These are phyloP conservation scores for Blepharisma undulans DNA, from an alignment of 169 alveolate species.

Conservation along the genomic window DNA sequence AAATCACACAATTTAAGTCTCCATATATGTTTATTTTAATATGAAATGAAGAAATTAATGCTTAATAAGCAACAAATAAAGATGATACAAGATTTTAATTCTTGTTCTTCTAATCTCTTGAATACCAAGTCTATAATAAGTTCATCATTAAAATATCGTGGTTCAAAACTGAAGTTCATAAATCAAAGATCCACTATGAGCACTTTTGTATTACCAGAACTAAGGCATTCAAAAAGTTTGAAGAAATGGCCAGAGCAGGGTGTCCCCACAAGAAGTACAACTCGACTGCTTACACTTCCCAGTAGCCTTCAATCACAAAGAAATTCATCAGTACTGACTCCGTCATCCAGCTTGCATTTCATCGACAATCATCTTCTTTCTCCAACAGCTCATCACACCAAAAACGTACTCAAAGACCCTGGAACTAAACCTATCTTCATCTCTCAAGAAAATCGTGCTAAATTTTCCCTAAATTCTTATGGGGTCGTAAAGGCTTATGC, in stretches of 20 bases:
- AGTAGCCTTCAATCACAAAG: neutral
- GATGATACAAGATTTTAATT: no score
- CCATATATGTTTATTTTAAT: no score
- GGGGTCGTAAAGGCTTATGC: slow-evolving; percentile 65
- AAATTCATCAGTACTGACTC: neutral
- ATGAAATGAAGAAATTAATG: no score
- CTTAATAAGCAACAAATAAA: no score
- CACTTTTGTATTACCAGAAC: neutral
- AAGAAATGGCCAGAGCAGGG: neutral
- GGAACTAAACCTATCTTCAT: neutral
- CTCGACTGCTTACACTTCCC: neutral
- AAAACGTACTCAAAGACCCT: neutral
- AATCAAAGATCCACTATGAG: neutral
- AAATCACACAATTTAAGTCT: no score
- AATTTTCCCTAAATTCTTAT: neutral
- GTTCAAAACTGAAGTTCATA: neutral
- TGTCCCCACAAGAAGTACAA: neutral
- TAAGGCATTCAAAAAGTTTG: neutral
- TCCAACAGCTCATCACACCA: neutral
- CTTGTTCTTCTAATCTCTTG: no score
- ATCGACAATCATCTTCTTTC: neutral
- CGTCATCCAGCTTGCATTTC: neutral
- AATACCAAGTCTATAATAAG: no score
- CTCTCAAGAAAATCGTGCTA: neutral
- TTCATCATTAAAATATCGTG: neutral